Evolutionary conservation across 306 rosid genomes (phyloP).

Genomic region (Albizia julibrissin): DNA sequence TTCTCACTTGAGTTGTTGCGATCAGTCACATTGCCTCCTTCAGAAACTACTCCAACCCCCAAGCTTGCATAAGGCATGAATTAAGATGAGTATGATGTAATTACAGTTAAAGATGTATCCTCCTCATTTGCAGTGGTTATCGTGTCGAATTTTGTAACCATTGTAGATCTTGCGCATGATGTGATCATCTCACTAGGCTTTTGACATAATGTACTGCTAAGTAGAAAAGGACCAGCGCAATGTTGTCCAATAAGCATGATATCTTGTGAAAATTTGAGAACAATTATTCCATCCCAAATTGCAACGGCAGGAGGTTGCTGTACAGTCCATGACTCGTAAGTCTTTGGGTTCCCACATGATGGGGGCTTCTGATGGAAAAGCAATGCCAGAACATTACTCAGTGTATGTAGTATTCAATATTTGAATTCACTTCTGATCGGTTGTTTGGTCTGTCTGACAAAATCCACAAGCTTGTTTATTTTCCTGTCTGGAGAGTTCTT

Average conservation of each 20-base stretch:
- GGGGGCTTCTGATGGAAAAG: neutral
- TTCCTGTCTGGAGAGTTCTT: neutral
- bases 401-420: neutral
- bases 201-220: conserved; percentile 25
- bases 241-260: conserved; percentile 4
- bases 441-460: neutral
- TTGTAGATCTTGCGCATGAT: conserved; percentile 28
- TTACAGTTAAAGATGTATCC: conserved; percentile 10
- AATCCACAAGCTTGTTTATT: neutral
- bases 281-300: neutral
- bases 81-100: conserved; percentile 11
- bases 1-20: conserved; percentile 90
- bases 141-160: conserved; percentile 16
- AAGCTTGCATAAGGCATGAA: conserved; percentile 54
- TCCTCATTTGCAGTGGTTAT: conserved; percentile 26
- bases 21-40: conserved; percentile 75
- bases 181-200: conserved; percentile 16
- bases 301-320: neutral
- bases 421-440: neutral
- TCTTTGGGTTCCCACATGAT: neutral
- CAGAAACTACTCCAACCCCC: conserved; percentile 66
- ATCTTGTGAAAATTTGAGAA: neutral
- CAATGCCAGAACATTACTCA: neutral
- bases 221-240: conserved; percentile 17
- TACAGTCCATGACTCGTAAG: neutral